phyloP scores from a whole-genome alignment of 2,329 filamentous ascomycete genomes.

The Didymella pomorum region DNA sequence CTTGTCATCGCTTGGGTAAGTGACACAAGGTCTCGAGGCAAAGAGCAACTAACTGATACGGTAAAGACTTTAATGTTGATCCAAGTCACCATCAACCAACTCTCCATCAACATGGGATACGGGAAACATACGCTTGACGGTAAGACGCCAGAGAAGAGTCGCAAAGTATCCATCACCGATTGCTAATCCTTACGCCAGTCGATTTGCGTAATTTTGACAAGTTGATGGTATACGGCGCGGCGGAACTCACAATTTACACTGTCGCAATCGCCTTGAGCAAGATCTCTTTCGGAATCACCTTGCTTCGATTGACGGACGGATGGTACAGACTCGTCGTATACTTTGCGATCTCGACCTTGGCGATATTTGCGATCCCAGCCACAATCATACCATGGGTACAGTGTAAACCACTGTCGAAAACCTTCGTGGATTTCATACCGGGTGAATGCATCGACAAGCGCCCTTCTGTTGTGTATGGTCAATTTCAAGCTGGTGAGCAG shows the following conservation, averaged over 20 bases:
- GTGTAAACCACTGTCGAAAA: conserved; percentile 20
- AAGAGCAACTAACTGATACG: not conserved
- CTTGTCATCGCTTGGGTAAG: conserved; percentile 3
- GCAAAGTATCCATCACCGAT: not conserved
- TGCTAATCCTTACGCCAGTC: not conserved
- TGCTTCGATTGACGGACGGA: conserved; percentile 22
- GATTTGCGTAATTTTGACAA: conserved; percentile 1
- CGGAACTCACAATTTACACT: conserved; percentile 2
- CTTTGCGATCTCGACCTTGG: conserved; percentile 17
- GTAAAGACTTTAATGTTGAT: not conserved
- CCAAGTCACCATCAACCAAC: conserved; percentile 4
- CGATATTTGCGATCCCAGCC: conserved; percentile 16
- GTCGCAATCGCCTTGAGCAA: conserved; percentile 22
- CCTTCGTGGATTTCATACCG: conserved; percentile 15
- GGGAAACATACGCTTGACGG: conserved; percentile 6
- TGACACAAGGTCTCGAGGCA: not conserved
- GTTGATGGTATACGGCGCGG: conserved; percentile 2
- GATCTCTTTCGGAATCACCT: conserved; percentile 23
- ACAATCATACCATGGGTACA: conserved; percentile 16
- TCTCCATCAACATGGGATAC: conserved; percentile 2
- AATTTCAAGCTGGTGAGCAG: conserved; percentile 17
- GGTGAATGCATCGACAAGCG: conserved; percentile 15
- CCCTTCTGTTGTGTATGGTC: conserved; percentile 15
- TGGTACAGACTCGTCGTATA: conserved; percentile 18
- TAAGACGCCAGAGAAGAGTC: not conserved